Base-by-base conservation (phyloP, 176 grass and related monocot species). In the Rhynchospora tenuis region DNA sequence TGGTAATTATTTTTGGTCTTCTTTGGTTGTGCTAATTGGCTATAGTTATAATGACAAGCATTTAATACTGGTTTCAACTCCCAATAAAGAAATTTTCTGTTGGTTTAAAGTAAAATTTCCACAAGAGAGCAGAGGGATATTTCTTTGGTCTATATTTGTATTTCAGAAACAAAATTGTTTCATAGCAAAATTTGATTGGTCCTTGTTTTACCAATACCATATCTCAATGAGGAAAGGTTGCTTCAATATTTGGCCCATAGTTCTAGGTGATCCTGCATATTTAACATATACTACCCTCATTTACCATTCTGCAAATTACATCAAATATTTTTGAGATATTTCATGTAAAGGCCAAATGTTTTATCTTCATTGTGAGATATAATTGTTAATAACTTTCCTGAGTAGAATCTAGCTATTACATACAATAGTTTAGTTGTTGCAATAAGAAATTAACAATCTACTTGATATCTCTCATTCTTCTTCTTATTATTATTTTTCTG, bases 1-100 rank as follows among this genome's bases (percentile, higher is more conserved):
- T n/a, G 29, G 31, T 63, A 4, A 17, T 63, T 76, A 44, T 46
- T 81, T 81, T 63, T 81, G 31, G 23, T 63, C 55, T 63, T 81
- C 63, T 19, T 22, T 14, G 58, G 46, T 47, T 12, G 9, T 45
- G 42, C 33, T 76, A 55, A 7, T 48, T 28, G 13, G 50, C 2
- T 77, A 3, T 10, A 56, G 13, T 77, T 28, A 52, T 56, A 19
- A 56, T 17, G 26, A 75, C 22, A 29, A 29, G 13, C 26, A 77
- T 31, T 22, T 17, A 6, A 17, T 76, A 6, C 47, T 76, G 13
- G 12, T 28, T 28, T 29, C 47, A 54, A 67, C 16, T n/a, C n/a
- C n/a, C n/a, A n/a, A 75, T 68, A 16, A 16, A 47, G 12, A 13
- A 22, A 31, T 43, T 46, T 9, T 19, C 9, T 2, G 24, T 73